Evolutionary conservation across 371 early-diverging fungal species (phyloP), one percentile per base, ranked within the genome.

Genomic region (Circinella umbellata): DNA sequence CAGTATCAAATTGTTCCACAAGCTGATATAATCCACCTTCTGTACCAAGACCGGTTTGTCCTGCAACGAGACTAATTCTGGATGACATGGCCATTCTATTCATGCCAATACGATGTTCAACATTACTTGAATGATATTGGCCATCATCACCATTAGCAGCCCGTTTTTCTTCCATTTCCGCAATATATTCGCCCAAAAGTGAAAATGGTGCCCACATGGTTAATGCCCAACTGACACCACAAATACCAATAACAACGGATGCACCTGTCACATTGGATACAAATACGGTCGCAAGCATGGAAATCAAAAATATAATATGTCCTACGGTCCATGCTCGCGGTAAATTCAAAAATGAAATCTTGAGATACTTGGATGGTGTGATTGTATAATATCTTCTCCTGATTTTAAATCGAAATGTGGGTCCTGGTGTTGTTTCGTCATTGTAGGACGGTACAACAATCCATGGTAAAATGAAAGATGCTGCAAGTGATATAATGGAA

Each of bases 151-250:
- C 54, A 54, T 53, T 55, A 36, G 37, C 27, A 0, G 37, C 48
- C 47, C 46, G 27, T 17, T 63, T 61, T 3, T 57, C 57, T 64
- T 85, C 81, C 62, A 71, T 74, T 53, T 85, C 81, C 9, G 88
- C 82, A 27, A 95, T 87, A 71, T 85, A 87, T 76, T 96, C 95
- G n/a, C 95, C 96, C 46, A 98, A 75, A 9, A 98, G 81, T 0
- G 96, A 91, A 72, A 95, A 96, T 3, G 98, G 98, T 0, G 94
- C 93, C 97, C 97, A 98, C 88, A 92, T 90, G 15, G 91, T 85
- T 17, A 94, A 85, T 4, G 94, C 93, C 97, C 97, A 97, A 6
- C 94, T 86, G 35, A 96, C 75, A 1, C 97, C 96, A 66, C 90
- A 88, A 3, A 85, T 62, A 3, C 92, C 90, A 67, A 97, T 90